Percentiles rank a stretch among this genome's conserved stretches.
Evolutionary conservation across 208 protist genomes (phyloP).

Genomic region (Porcisia hertigi): DNA sequence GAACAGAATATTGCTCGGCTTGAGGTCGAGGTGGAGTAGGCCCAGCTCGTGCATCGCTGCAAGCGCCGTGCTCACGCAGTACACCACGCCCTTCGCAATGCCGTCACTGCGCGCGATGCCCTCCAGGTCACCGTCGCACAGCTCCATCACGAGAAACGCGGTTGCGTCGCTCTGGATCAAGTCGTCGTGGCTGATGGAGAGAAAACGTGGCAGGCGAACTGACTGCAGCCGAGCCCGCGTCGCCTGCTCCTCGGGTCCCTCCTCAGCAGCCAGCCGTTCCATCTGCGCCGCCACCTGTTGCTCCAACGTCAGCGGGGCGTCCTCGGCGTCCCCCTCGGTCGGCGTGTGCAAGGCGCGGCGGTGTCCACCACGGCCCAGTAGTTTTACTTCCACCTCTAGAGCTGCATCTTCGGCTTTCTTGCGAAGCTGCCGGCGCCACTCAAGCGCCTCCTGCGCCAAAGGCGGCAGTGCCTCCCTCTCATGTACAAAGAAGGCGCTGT

Average conservation of each 20-base stretch:
- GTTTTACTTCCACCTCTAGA: conserved; percentile 31
- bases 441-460: conserved; percentile 43
- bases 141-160: conserved; percentile 76
- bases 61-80: conserved; percentile 80
- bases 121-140: conserved; percentile 88
- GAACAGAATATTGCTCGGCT: conserved; percentile 88
- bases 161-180: conserved; percentile 68
- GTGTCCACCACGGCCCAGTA: conserved; percentile 17
- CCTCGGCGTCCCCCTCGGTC: neutral
- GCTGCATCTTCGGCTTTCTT: conserved; percentile 36
- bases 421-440: conserved; percentile 33
- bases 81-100: conserved; percentile 65
- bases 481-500: conserved; percentile 77
- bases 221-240: conserved; percentile 35
- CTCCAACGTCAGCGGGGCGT: conserved; percentile 23
- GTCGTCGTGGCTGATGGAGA: conserved; percentile 79
- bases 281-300: conserved; percentile 28
- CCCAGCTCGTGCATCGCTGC: conserved; percentile 81
- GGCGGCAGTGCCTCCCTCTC: conserved; percentile 66
- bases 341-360: neutral
- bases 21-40: conserved; percentile 82
- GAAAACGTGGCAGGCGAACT: conserved; percentile 68
- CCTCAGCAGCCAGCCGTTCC: conserved; percentile 15
- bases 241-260: conserved; percentile 28
- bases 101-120: conserved; percentile 52